Conservation (phyloP, 768 basidiomycete genomes). For the Trametes punicea region DNA sequence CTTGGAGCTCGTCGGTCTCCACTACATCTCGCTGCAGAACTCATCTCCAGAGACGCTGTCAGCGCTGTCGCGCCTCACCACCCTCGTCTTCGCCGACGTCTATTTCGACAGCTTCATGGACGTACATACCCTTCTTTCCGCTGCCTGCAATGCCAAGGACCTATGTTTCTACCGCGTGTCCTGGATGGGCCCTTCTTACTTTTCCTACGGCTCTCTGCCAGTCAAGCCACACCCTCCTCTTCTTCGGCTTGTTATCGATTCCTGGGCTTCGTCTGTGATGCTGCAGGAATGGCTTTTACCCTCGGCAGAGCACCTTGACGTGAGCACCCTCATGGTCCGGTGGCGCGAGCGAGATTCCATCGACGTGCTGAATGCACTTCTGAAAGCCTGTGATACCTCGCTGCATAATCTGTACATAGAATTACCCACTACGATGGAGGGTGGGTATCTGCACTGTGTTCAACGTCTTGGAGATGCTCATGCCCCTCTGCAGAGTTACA, state of each 20-base stretch:
- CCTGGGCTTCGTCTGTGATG: conserved; percentile 15
- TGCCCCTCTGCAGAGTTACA: background rate
- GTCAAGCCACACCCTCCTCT: background rate
- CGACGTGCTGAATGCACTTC: conserved; percentile 8
- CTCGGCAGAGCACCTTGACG: background rate
- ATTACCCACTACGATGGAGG: conserved; percentile 9
- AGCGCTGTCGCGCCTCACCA: conserved; percentile 5
- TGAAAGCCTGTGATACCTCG: conserved; percentile 13
- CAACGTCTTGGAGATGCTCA: background rate
- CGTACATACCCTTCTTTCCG: conserved; percentile 13
- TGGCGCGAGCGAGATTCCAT: conserved; percentile 17
- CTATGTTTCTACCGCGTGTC: conserved; percentile 18
- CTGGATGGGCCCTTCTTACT: conserved; percentile 8
- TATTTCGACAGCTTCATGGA: conserved; percentile 17
- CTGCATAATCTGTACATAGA: conserved; percentile 18
- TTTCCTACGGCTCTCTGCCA: background rate
- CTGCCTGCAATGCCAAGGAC: conserved; percentile 3
- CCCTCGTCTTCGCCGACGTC: conserved; percentile 19
- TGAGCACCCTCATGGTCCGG: conserved; percentile 11
- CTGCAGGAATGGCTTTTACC: conserved; percentile 13
- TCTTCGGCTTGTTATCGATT: conserved; percentile 15
- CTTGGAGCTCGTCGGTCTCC: conserved; percentile 14
- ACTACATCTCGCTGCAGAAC: conserved; percentile 14
- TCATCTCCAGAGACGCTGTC: background rate
- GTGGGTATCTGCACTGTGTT: background rate